Conservation (phyloP, 108 stramenopile genomes). For the Epithemia pelagica region DNA sequence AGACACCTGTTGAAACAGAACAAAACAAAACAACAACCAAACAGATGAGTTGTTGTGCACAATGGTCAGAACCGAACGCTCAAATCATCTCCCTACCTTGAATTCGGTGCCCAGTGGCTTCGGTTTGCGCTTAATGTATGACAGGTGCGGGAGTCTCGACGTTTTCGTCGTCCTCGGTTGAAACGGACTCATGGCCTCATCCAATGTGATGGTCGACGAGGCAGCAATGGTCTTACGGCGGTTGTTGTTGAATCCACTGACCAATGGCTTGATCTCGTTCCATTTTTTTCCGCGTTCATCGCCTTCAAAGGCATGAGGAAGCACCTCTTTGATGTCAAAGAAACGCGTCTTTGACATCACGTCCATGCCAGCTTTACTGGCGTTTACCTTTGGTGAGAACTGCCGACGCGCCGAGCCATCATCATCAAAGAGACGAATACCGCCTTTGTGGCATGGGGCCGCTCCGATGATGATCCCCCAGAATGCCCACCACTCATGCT, state of each 20-base stretch:
- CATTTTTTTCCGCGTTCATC: background rate
- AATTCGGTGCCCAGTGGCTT: background rate
- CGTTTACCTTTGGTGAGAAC: background rate
- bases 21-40: background rate
- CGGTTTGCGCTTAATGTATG: background rate
- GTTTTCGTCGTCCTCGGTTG: background rate
- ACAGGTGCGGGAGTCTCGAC: background rate
- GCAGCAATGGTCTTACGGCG: background rate
- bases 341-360: background rate
- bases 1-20: background rate
- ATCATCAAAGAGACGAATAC: background rate
- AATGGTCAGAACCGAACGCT: background rate
- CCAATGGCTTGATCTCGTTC: background rate
- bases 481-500: background rate
- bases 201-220: background rate
- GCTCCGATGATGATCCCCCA: background rate
- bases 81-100: background rate
- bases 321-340: background rate
- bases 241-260: background rate
- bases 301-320: background rate
- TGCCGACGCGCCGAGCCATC: background rate
- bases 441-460: background rate
- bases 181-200: background rate
- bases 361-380: background rate
- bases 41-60: background rate